These are phyloP conservation scores for Apiospora arundinis DNA, from an alignment of 2,329 filamentous ascomycete genomes.

Conservation along the genomic window DNA sequence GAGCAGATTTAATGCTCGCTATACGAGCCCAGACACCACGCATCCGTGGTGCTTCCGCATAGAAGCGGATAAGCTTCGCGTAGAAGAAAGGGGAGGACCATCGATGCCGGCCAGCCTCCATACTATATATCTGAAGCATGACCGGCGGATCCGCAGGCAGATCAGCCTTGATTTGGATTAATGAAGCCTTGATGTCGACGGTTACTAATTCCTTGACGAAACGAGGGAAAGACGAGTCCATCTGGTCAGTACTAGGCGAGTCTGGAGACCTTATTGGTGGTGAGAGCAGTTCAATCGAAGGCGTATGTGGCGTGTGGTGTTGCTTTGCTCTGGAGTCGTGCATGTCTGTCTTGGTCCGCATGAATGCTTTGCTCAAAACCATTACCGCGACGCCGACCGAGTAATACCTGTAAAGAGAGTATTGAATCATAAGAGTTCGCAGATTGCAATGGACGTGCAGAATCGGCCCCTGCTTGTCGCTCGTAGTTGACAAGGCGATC, in stretches of 20 bases:
- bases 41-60: conserved; percentile 85
- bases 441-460: conserved; percentile 86
- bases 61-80: conserved; percentile 80
- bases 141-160: conserved; percentile 90
- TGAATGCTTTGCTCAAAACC: conserved; percentile 75
- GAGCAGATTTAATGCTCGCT: conserved; percentile 79
- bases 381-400: conserved; percentile 81
- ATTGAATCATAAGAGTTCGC: conserved; percentile 80
- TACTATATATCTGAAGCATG: conserved; percentile 85
- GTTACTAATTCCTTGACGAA: conserved; percentile 71
- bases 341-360: conserved; percentile 55
- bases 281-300: conserved; percentile 42
- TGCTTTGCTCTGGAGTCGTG: conserved; percentile 40
- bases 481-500: conserved; percentile 81
- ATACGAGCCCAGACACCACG: conserved; percentile 85
- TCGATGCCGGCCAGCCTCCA: conserved; percentile 84
- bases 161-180: conserved; percentile 86
- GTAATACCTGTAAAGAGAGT: conserved; percentile 94
- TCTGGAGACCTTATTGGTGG: conserved; percentile 45
- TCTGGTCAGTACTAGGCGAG: conserved; percentile 37
- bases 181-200: conserved; percentile 79
- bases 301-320: conserved; percentile 34
- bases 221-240: conserved; percentile 41
- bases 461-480: conserved; percentile 84
- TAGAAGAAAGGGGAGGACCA: conserved; percentile 86